Evolutionary conservation across 2,329 filamentous ascomycete species (phyloP).

Genomic region (Rhinocladiella mackenziei): DNA sequence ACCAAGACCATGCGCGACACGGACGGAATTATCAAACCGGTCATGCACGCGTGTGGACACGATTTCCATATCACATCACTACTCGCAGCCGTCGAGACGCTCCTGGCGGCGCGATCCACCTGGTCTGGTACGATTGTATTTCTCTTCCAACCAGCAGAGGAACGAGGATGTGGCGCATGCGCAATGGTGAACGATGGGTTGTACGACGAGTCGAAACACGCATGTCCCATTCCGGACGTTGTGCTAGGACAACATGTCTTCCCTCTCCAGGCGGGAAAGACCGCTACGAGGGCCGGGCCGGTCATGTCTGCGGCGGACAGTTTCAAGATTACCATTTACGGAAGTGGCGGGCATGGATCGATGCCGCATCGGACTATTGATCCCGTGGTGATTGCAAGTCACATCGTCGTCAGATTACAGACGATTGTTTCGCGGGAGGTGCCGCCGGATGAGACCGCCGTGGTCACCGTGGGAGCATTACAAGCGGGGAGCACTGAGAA

Average conservation of each 20-base stretch:
- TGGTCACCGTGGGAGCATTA: conserved; percentile 57
- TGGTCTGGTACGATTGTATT: conserved; percentile 64
- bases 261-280: conserved; percentile 39
- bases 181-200: conserved; percentile 60
- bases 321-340: conserved; percentile 53
- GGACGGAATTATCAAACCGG: conserved; percentile 50
- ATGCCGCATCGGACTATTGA: conserved; percentile 56
- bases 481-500: conserved; percentile 59
- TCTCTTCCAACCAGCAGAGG: conserved; percentile 65
- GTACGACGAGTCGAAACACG: conserved; percentile 38
- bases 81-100: conserved; percentile 50
- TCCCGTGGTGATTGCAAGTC: conserved; percentile 55
- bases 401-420: conserved; percentile 56
- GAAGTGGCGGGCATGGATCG: conserved; percentile 56
- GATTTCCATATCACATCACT: conserved; percentile 58
- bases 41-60: conserved; percentile 60
- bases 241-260: conserved; percentile 57
- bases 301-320: conserved; percentile 45
- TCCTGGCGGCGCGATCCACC: conserved; percentile 41
- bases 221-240: conserved; percentile 52
- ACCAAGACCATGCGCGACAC: conserved; percentile 44
- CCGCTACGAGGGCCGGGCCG: conserved; percentile 39
- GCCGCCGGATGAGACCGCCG: conserved; percentile 51
- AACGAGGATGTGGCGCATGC: conserved; percentile 59
- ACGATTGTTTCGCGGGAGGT: conserved; percentile 56